Conservation (phyloP, 352 stramenopile genomes). For the Achlya hypogyna region DNA sequence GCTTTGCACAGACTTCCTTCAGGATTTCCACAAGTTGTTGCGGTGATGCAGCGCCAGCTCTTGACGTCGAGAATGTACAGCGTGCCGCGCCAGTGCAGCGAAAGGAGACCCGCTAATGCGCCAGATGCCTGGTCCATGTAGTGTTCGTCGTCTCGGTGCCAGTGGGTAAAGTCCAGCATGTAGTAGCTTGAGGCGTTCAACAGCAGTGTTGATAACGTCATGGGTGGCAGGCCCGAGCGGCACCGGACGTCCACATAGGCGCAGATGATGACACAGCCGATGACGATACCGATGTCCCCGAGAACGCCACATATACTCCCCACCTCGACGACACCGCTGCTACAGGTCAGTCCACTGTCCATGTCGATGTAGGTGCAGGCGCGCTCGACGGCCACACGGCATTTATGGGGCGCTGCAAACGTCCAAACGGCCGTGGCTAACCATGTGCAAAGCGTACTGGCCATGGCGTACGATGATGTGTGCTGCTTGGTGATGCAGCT, state of each 20-base stretch:
- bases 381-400: not conserved
- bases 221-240: not conserved
- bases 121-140: slow-evolving; percentile 3
- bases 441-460: not conserved
- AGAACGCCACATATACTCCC: not conserved
- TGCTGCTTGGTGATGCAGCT: not conserved
- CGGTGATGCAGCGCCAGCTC: not conserved
- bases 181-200: slow-evolving; percentile 4
- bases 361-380: not conserved
- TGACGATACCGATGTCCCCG: not conserved
- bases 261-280: not conserved
- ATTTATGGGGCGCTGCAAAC: not conserved
- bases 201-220: not conserved
- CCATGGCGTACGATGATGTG: not conserved
- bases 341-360: not conserved
- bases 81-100: not conserved
- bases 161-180: slow-evolving; percentile 15
- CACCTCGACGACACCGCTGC: not conserved
- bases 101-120: not conserved
- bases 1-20: no score
- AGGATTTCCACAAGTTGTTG: no score
- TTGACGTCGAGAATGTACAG: slow-evolving; percentile 18
- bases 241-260: not conserved
- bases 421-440: not conserved
- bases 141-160: not conserved